These are phyloP conservation scores for Amanita exitialis DNA, from an alignment of 768 basidiomycete species.

Conservation along the genomic window DNA sequence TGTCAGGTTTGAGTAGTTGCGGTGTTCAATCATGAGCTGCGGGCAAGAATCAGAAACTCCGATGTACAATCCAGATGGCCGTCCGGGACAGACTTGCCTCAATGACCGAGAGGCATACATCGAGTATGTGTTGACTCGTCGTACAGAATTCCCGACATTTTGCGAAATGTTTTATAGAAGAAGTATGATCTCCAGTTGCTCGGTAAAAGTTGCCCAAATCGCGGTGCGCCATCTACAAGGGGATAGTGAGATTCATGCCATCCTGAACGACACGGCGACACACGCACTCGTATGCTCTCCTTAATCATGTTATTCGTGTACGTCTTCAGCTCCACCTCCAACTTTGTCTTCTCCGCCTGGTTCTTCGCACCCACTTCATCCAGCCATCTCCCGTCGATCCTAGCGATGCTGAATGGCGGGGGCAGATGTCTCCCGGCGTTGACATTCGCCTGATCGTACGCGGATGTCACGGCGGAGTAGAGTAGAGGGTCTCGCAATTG, in stretches of 20 bases:
- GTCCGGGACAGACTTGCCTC: constrained; percentile 39
- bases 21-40: constrained; percentile 77
- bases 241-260: not conserved
- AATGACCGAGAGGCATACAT: constrained; percentile 79
- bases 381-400: constrained; percentile 61
- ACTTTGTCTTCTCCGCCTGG: constrained; percentile 62
- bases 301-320: constrained; percentile 98
- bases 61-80: not conserved
- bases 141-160: constrained; percentile 91
- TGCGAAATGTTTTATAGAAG: constrained; percentile 74
- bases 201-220: constrained; percentile 80
- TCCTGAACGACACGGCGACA: not conserved
- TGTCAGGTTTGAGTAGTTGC: constrained; percentile 76
- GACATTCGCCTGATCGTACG: constrained; percentile 40
- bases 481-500: constrained; percentile 60
- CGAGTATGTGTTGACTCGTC: constrained; percentile 85
- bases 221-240: constrained; percentile 76
- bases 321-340: constrained; percentile 92
- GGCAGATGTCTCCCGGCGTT: constrained; percentile 12
- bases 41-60: not conserved
- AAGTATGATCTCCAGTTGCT: constrained; percentile 57
- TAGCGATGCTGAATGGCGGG: constrained; percentile 21
- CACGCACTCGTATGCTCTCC: constrained; percentile 85
- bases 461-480: constrained; percentile 37
- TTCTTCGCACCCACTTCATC: constrained; percentile 61